A percentile compares a stretch with the other conserved stretches of the same genome.
phyloP scores from a whole-genome alignment of 1,284 basidiomycete genomes.

The Quambalaria eucalypti region DNA sequence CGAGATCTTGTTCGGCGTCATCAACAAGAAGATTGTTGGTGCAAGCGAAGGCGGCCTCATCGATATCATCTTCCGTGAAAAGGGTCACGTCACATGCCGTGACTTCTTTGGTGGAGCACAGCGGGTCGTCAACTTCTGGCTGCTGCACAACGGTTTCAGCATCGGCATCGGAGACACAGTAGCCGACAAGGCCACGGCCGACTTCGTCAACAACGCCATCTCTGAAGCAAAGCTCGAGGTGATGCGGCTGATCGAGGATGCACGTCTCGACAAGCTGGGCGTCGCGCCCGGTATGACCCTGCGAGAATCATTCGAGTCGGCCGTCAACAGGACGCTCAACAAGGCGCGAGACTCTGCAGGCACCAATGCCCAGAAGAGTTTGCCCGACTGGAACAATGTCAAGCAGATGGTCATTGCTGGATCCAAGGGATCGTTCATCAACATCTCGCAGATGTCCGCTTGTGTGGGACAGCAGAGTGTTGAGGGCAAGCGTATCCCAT shows the following conservation, averaged over 20 bases:
- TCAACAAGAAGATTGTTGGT: conserved; percentile 97
- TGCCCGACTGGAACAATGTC: conserved; percentile 99
- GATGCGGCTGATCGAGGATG: conserved; percentile 39
- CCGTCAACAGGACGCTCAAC: conserved; percentile 84
- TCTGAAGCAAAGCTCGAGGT: conserved; percentile 61
- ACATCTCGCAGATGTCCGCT: conserved; percentile 99
- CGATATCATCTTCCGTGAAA: conserved; percentile 95
- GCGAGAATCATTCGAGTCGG: conserved; percentile 92
- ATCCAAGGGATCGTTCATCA: conserved; percentile 86
- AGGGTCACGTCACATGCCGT: conserved; percentile 85
- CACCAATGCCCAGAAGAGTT: conserved; percentile 83
- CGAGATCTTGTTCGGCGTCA: conserved; percentile 86
- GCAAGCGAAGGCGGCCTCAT: conserved; percentile 80
- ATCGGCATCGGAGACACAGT: conserved; percentile 99
- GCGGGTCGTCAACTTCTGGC: conserved; percentile 94
- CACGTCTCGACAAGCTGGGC: conserved; percentile 41
- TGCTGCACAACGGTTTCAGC: conserved; percentile 96
- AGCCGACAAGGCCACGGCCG: conserved; percentile 76
- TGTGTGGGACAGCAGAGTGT: conserved; percentile 98
- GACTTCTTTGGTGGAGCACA: conserved; percentile 89
- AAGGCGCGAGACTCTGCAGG: conserved; percentile 90
- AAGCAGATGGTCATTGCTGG: conserved; percentile 99
- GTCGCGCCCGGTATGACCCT: conserved; percentile 83
- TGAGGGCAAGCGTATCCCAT: conserved; percentile 95
- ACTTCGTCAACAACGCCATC: conserved; percentile 73